Conservation (phyloP, 805 yeast genomes). For the Blastobotrys parvus region DNA sequence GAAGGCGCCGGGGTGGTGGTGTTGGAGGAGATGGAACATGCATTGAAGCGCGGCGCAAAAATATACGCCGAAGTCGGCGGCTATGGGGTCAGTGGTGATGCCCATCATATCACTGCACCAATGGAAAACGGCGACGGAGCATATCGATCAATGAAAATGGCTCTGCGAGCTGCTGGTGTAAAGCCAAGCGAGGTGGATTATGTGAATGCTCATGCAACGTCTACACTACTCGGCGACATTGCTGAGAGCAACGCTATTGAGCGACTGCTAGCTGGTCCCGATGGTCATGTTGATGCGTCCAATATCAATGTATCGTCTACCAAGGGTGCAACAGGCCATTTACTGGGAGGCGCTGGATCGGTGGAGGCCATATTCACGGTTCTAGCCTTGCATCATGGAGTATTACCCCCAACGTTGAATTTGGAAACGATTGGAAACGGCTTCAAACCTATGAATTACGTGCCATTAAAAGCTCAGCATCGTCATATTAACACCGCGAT, state of each 20-base stretch:
- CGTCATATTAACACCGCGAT: slow-evolving; percentile 48
- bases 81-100: slow-evolving; percentile 89
- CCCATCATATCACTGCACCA: slow-evolving; percentile 90
- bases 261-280: slow-evolving; percentile 34
- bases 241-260: slow-evolving; percentile 77
- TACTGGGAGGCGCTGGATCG: slow-evolving; percentile 93
- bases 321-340: slow-evolving; percentile 89
- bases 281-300: slow-evolving; percentile 10
- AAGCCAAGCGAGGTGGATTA: slow-evolving; percentile 51
- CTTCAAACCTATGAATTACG: slow-evolving; percentile 46
- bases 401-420: slow-evolving; percentile 77
- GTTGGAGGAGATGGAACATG: slow-evolving; percentile 72
- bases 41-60: slow-evolving; percentile 44
- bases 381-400: slow-evolving; percentile 47
- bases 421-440: slow-evolving; percentile 46
- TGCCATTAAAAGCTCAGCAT: slow-evolving; percentile 39
- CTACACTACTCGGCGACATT: slow-evolving; percentile 79
- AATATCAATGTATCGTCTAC: slow-evolving; percentile 56
- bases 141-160: slow-evolving; percentile 67
- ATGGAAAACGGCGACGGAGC: slow-evolving; percentile 80
- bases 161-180: slow-evolving; percentile 45
- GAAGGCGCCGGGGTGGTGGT: slow-evolving; percentile 87
- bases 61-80: slow-evolving; percentile 81
- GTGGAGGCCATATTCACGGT: slow-evolving; percentile 82
- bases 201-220: slow-evolving; percentile 95